phyloP scores from a whole-genome alignment of 1,284 basidiomycete genomes.

The Lentinula novae-zelandiae region DNA sequence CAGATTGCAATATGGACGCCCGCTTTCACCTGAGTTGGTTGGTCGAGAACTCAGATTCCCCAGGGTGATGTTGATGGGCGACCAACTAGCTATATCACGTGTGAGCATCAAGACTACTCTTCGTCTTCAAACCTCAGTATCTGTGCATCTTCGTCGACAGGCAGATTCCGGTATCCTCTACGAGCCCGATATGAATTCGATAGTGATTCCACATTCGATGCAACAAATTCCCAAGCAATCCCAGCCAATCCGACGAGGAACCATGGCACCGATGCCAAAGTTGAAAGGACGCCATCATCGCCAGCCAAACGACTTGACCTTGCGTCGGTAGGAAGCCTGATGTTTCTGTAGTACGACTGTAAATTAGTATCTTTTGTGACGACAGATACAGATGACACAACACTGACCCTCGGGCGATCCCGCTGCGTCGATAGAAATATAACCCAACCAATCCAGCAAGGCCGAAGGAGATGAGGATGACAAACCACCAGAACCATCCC shows the following conservation, averaged over 20 bases:
- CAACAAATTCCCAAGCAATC: constrained; percentile 67
- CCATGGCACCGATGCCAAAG: constrained; percentile 83
- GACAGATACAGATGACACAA: constrained; percentile 7
- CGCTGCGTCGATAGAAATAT: constrained; percentile 75
- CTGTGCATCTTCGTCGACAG: constrained; percentile 88
- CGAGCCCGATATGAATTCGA: constrained; percentile 42
- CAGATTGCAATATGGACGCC: too few relatives aligned
- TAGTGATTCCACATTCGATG: constrained; percentile 41
- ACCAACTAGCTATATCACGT: too few relatives aligned
- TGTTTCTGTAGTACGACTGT: constrained; percentile 48
- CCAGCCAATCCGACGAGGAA: constrained; percentile 77
- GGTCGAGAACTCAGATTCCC: too few relatives aligned
- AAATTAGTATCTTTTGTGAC: background rate
- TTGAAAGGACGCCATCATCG: constrained; percentile 56
- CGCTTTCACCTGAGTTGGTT: too few relatives aligned
- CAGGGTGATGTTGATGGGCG: too few relatives aligned
- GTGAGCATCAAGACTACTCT: constrained; percentile 28
- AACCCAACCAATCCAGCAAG: constrained; percentile 73
- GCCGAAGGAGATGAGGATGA: constrained; percentile 70
- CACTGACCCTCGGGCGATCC: constrained; percentile 68
- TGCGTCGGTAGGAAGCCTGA: constrained; percentile 68
- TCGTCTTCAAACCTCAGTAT: constrained; percentile 80
- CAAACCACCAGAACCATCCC: constrained; percentile 77
- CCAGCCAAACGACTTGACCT: constrained; percentile 19
- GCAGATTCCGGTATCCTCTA: constrained; percentile 76